Evolutionary conservation across 1,284 basidiomycete genomes (phyloP), one percentile per base, ranked within the genome.

Genomic region (Cutaneotrichosporon dermatis): DNA sequence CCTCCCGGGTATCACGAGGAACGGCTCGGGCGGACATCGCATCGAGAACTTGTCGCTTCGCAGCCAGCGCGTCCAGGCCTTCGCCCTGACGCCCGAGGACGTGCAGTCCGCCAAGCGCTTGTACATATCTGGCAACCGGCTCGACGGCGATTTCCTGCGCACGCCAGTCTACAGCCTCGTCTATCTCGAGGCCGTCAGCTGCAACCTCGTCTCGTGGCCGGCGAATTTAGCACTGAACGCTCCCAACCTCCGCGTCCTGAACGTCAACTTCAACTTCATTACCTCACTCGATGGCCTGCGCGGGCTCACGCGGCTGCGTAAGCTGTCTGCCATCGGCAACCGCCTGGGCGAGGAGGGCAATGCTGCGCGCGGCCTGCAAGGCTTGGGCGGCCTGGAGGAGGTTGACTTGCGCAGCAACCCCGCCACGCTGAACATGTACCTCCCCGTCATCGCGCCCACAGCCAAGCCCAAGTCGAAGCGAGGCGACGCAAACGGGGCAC

Each of bases 381-480:
- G 85, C 50, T 86, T 93, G 82, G 80, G 81, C 2, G 86, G 77
- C 45, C 88, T 92, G 63, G 90, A 95, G 80, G 86, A 90, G 83
- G 76, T 93, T 40, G 92, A 97, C 79, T 84, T 96, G 77, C 84
- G 88, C 80, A 94, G 94, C 90, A 96, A 97, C 74, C 92, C 93
- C 54, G 89, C 88, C 64, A 95, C 92, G 34, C 83, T 94, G 15
- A 88, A 89, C 6, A 94, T 91, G 86, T 96, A 96, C 77, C 82
- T 95, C 33, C 92, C 93, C 16, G 39, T 40, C 2, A 80, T 95
- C 65, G 81, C 93, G 54, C 84, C 89, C 55, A 64, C 69, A 13
- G n/a, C 46, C 34, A 34, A 35, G 46, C 64, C 59, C 8, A 49
- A 49, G 46, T 3, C 25, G 25, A 25, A 25, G 25, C 2, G 3